Evolutionary conservation across 345 rosid species (phyloP), one percentile per base, ranked within the genome.

Genomic region (Arabidopsis arenosa): DNA sequence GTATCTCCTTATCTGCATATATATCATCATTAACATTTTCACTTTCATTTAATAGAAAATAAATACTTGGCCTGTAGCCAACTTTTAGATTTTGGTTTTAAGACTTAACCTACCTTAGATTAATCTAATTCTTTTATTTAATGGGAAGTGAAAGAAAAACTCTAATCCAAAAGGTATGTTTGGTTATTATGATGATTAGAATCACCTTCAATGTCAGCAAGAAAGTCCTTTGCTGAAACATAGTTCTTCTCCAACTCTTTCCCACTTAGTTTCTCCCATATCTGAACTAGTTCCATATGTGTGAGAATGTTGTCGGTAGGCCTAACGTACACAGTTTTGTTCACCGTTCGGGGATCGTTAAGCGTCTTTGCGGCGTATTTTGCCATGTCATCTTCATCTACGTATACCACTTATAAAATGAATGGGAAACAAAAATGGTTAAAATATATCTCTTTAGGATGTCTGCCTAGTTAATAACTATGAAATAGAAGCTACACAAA

Each of bases 301-400:
- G 93, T 65, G 6, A 91, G 85, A 73, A 86, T 66, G 79, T 89
- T 93, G 6, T 74, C 87, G 2, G 83, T 85, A 8, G 92, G 92
- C 75, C 86, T 82, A 6, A 87, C 48, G 79, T 84, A 89, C 60
- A 89, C 40, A 0, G 97, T 91, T 65, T 85, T 93, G 75, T 88
- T 89, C 74, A 87, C 3, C 0, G 89, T 87, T 59, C 89, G 82
- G 0, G 91, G 92, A 75, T 91, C 97, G 32, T 93, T 85, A 1
- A 89, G 72, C 36, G 98, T 71, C 63, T 87, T 82, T 14, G 89
- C 84, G 0, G 95, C 59, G 66, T 85, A 93, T 1, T 84, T 84
- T n/a, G 83, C 96, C 1, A 83, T 35, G 13, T 93, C 97, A 18
- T 89, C 86, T 72, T 93, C 98, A 35, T 86, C 85, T 73, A 77